Conservation (phyloP, 2,329 filamentous ascomycete genomes). For the Myriangium duriaei region DNA sequence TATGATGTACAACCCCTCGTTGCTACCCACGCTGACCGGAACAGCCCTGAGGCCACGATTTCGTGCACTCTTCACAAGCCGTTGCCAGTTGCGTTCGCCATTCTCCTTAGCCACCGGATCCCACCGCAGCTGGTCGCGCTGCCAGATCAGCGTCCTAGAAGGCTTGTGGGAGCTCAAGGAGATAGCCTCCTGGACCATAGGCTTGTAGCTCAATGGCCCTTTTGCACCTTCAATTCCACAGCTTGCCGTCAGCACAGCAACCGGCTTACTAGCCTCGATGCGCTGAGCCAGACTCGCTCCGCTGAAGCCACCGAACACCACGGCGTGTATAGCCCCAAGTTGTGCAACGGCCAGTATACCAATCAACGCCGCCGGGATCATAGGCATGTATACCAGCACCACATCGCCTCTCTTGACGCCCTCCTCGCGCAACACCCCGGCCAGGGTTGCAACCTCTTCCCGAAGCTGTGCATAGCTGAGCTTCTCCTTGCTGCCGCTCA, state of each 20-base stretch:
- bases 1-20: constrained; percentile 77
- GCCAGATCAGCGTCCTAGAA: constrained; percentile 64
- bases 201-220: constrained; percentile 63
- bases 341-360: constrained; percentile 72
- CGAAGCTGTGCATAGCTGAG: constrained; percentile 67
- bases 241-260: constrained; percentile 71
- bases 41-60: constrained; percentile 55
- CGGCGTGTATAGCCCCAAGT: constrained; percentile 76
- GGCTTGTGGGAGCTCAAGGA: constrained; percentile 58
- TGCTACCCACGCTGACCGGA: constrained; percentile 65
- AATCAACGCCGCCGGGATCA: constrained; percentile 82
- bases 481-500: constrained; percentile 58
- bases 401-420: constrained; percentile 75
- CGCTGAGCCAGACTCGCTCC: constrained; percentile 70
- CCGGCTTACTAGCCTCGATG: constrained; percentile 69
- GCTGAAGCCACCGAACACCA: constrained; percentile 90
- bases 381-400: constrained; percentile 91
- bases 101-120: constrained; percentile 50
- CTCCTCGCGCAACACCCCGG: constrained; percentile 69
- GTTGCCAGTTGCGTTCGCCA: constrained; percentile 70
- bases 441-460: constrained; percentile 67
- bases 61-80: constrained; percentile 57
- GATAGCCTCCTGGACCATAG: constrained; percentile 64
- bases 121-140: constrained; percentile 67
- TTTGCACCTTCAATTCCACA: constrained; percentile 85